Conservation (phyloP, 2,329 filamentous ascomycete species). For the Neophaeococcomyces aloes region DNA sequence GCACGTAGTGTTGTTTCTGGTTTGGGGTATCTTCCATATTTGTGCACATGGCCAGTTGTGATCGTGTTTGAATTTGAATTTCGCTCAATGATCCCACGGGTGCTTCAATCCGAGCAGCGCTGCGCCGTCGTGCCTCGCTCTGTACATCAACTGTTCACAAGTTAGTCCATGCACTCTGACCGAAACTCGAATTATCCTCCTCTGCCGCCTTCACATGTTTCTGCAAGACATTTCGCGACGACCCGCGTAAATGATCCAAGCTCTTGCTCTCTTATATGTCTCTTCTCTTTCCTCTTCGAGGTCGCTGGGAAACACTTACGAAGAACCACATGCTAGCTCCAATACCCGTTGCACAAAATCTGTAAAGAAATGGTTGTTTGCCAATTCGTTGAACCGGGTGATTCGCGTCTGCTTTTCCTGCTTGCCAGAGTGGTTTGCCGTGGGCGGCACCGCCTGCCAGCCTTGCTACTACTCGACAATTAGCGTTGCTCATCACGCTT, state of each 20-base stretch:
- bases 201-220: no score
- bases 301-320: conserved; percentile 45
- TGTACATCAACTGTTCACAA: conserved; percentile 68
- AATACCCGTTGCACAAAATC: conserved; percentile 73
- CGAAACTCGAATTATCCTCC: no score
- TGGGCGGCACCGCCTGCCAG: conserved; percentile 1
- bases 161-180: background rate
- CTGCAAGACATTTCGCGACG: no score
- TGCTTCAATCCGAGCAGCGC: conserved; percentile 88
- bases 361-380: conserved; percentile 48
- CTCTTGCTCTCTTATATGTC: conserved; percentile 7
- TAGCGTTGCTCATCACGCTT: background rate
- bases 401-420: conserved; percentile 2
- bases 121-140: conserved; percentile 91
- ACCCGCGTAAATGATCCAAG: no score
- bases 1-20: no score
- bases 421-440: conserved; percentile 6
- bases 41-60: no score
- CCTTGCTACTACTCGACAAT: background rate
- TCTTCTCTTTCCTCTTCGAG: background rate
- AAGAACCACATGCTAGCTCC: conserved; percentile 99
- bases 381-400: background rate
- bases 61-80: background rate
- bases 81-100: conserved; percentile 78
- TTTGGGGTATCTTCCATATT: no score